These are phyloP conservation scores for Gossypium schwendimanii DNA, from an alignment of 441 rosid species.

Conservation along the genomic window DNA sequence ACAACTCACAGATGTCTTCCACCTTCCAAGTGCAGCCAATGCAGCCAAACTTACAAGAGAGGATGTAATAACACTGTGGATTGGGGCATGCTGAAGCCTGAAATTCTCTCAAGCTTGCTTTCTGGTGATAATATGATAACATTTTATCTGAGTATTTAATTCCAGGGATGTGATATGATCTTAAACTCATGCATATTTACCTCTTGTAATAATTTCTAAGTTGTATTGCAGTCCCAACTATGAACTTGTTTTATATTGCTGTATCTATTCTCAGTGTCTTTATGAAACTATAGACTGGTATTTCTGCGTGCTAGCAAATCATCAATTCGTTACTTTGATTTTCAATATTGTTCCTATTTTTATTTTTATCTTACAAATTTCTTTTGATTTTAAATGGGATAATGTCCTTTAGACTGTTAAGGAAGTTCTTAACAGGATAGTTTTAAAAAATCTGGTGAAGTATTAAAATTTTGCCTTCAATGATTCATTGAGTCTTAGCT, in stretches of 20 bases:
- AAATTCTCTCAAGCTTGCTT: background rate
- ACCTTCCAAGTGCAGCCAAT: slow-evolving; percentile 64
- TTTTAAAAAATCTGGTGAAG: too few species aligned
- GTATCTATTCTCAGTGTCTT: background rate
- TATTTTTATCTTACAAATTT: too few species aligned
- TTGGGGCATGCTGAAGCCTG: background rate
- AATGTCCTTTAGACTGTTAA: too few species aligned
- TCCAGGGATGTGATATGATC: background rate
- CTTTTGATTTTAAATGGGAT: too few species aligned
- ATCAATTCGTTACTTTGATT: background rate
- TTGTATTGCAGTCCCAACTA: background rate
- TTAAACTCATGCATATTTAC: background rate
- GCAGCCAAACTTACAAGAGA: slow-evolving; percentile 72
- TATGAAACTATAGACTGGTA: background rate
- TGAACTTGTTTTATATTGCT: background rate
- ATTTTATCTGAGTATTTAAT: background rate
- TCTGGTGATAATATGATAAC: background rate
- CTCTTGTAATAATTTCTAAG: background rate
- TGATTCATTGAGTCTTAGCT: too few species aligned
- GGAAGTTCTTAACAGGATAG: too few species aligned
- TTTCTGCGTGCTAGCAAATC: background rate
- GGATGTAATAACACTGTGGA: slow-evolving; percentile 21
- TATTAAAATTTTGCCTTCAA: too few species aligned
- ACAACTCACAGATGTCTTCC: slow-evolving; percentile 39
- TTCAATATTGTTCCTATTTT: too few species aligned